Conservation (phyloP, 2,329 filamentous ascomycete species). For the Ophiosphaerella korrae region DNA sequence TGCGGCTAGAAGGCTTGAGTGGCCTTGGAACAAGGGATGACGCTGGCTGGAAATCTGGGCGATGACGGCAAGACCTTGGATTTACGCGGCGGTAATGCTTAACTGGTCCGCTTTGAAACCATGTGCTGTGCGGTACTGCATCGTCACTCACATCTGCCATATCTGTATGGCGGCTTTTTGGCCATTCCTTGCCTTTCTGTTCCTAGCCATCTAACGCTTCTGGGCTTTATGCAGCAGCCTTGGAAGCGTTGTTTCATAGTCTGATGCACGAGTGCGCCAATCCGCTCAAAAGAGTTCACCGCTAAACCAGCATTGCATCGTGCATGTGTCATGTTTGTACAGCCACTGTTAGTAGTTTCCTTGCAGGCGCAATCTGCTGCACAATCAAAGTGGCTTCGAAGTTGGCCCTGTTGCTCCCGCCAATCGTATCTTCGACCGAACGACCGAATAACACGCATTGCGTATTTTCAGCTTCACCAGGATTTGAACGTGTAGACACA, state of each 20-base stretch:
- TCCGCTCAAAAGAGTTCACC: too few species aligned
- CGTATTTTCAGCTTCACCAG: too few species aligned
- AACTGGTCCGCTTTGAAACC: slow-evolving; percentile 10
- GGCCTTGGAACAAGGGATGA: slow-evolving; percentile 1
- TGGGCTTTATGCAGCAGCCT: background rate
- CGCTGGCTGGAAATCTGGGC: slow-evolving; percentile 9
- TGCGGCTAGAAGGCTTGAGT: slow-evolving; percentile 20
- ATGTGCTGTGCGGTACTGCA: slow-evolving; percentile 2
- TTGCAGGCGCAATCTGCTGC: too few species aligned
- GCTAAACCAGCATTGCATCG: too few species aligned
- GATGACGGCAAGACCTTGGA: slow-evolving; percentile 10
- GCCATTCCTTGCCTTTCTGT: slow-evolving; percentile 8
- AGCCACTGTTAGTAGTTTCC: too few species aligned
- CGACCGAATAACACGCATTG: too few species aligned
- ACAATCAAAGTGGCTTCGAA: too few species aligned
- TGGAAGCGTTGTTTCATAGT: background rate
- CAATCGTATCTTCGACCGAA: too few species aligned
- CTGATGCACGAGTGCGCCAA: too few species aligned
- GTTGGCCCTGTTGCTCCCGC: too few species aligned
- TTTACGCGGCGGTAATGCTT: slow-evolving; percentile 23
- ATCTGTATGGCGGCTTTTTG: slow-evolving; percentile 5
- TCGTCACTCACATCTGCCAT: background rate
- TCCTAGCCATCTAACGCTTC: background rate
- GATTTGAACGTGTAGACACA: too few species aligned
- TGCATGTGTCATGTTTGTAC: too few species aligned